Conservation (phyloP, 2,329 filamentous ascomycete genomes). For the Cercospora brassicicola region DNA sequence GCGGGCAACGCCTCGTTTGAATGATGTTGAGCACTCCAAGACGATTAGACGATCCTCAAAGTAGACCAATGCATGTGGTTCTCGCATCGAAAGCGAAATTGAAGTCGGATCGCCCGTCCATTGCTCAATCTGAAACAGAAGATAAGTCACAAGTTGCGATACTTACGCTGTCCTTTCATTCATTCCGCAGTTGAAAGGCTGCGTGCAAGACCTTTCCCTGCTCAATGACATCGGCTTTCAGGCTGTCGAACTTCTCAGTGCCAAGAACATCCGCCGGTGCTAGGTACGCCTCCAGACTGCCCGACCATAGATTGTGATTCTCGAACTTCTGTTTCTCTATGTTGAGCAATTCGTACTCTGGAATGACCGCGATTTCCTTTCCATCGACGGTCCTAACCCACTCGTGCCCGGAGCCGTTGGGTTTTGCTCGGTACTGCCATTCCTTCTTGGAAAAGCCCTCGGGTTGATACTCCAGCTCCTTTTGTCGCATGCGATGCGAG, state of each 20-base stretch:
- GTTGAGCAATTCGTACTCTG: slow-evolving; percentile 10
- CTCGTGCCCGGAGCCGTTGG: slow-evolving; percentile 3
- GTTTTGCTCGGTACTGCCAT: slow-evolving; percentile 12
- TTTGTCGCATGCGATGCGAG: slow-evolving; percentile 16
- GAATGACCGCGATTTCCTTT: slow-evolving; percentile 11
- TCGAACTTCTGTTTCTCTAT: slow-evolving; percentile 11
- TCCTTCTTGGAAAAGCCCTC: slow-evolving; percentile 12
- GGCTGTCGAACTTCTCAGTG: background rate
- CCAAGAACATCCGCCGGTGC: slow-evolving; percentile 13
- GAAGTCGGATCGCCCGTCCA: background rate
- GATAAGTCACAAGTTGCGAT: background rate
- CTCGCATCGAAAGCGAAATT: background rate
- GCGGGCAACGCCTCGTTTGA: background rate
- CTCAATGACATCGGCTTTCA: slow-evolving; percentile 9
- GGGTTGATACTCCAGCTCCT: slow-evolving; percentile 4
- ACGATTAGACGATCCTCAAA: background rate
- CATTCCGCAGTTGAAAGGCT: background rate
- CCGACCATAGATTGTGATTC: slow-evolving; percentile 16
- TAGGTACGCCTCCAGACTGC: slow-evolving; percentile 12
- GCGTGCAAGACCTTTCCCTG: slow-evolving; percentile 1
- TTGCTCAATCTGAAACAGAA: background rate
- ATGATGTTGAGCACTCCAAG: background rate
- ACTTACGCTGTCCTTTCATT: background rate
- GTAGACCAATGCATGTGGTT: background rate
- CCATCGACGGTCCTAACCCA: slow-evolving; percentile 13